Conservation (phyloP, 2,329 filamentous ascomycete genomes). For the Thelonectria blattea region DNA sequence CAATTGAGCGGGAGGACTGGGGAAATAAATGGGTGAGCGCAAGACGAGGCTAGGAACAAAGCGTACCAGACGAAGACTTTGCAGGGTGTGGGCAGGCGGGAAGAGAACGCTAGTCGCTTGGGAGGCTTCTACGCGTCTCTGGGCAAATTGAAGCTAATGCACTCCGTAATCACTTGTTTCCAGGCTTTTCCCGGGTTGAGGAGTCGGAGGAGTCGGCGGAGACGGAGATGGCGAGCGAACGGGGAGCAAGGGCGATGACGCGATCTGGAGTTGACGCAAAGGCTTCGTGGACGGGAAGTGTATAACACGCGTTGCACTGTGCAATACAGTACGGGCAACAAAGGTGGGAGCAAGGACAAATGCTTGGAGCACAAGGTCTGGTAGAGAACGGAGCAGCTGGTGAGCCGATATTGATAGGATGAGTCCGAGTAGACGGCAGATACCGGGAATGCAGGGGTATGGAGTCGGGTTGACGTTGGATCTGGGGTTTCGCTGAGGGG, state of each 20-base stretch:
- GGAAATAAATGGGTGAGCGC: conserved; percentile 21
- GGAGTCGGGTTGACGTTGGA: conserved; percentile 20
- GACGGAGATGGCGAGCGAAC: conserved; percentile 1
- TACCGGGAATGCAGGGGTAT: conserved; percentile 16
- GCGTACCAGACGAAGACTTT: neutral
- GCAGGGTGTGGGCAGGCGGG: conserved; percentile 14
- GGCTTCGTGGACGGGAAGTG: conserved; percentile 4
- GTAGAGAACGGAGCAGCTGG: conserved; percentile 11
- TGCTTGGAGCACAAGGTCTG: neutral
- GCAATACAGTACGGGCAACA: conserved; percentile 2
- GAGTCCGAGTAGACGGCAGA: conserved; percentile 1
- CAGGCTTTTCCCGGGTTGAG: conserved; percentile 2
- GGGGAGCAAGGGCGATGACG: neutral
- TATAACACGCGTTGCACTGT: conserved; percentile 7
- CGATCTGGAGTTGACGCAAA: conserved; percentile 3
- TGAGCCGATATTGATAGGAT: conserved; percentile 13
- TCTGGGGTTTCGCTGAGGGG: conserved; percentile 14
- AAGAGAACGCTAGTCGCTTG: conserved; percentile 15
- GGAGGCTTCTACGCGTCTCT: conserved; percentile 18
- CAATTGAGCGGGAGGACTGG: conserved; percentile 6
- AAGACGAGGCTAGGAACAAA: conserved; percentile 7
- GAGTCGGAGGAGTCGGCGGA: neutral
- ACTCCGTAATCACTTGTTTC: conserved; percentile 1
- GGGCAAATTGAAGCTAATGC: conserved; percentile 7
- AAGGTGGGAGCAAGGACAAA: neutral